Conservation (phyloP, 2,329 filamentous ascomycete genomes). For the Xylaria sp. region DNA sequence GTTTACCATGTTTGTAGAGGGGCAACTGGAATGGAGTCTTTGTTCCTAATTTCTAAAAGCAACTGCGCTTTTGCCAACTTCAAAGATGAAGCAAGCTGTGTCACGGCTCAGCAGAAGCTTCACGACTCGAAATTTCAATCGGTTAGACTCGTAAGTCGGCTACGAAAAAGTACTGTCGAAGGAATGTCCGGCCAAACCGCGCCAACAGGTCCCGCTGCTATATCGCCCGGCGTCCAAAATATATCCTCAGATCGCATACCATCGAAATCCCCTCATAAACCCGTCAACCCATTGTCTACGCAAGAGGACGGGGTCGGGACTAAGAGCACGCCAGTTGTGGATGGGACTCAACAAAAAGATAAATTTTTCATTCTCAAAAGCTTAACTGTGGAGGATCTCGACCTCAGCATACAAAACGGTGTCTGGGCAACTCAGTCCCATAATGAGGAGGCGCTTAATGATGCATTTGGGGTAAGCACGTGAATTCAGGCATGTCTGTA, state of each 20-base stretch:
- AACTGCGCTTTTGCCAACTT: slow-evolving; percentile 99
- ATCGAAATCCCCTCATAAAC: slow-evolving; percentile 31
- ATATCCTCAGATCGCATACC: slow-evolving; percentile 33
- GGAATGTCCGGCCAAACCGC: slow-evolving; percentile 58
- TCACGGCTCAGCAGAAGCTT: slow-evolving; percentile 80
- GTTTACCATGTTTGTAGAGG: slow-evolving; percentile 90
- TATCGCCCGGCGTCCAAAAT: slow-evolving; percentile 44
- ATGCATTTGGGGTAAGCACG: slow-evolving; percentile 76
- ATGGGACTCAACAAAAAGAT: slow-evolving; percentile 61
- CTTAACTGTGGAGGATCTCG: slow-evolving; percentile 87
- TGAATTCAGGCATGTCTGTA: background rate
- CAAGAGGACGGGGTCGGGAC: slow-evolving; percentile 36
- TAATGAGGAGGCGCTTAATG: slow-evolving; percentile 85
- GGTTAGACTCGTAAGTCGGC: slow-evolving; percentile 83
- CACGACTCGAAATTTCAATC: slow-evolving; percentile 92
- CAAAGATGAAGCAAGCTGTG: slow-evolving; percentile 79
- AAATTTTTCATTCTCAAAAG: slow-evolving; percentile 95
- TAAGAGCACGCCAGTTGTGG: slow-evolving; percentile 33
- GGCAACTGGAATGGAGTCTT: slow-evolving; percentile 80
- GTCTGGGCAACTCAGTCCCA: slow-evolving; percentile 96
- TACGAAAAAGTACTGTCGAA: slow-evolving; percentile 67
- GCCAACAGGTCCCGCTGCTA: slow-evolving; percentile 63
- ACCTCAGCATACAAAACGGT: slow-evolving; percentile 85
- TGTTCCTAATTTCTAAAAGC: slow-evolving; percentile 95
- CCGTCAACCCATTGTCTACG: slow-evolving; percentile 29